phyloP scores from a whole-genome alignment of 176 grass and related monocot genomes.

The Oryza rufipogon region DNA sequence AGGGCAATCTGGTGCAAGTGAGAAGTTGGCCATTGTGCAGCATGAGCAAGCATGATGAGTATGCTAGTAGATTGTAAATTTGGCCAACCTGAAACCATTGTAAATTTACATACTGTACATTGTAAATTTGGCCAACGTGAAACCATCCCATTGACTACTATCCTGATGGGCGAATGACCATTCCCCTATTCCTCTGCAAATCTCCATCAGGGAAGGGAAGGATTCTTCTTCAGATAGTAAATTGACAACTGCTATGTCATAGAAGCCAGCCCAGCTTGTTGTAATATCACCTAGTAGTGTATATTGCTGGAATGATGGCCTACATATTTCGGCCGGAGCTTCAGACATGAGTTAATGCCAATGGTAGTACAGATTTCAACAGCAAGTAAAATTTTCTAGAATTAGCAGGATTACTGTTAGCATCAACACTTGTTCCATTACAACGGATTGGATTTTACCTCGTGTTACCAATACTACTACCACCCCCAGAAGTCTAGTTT shows the following conservation, averaged over 20 bases:
- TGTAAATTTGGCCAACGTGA: not conserved
- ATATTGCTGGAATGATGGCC: not conserved
- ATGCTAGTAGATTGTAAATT: not conserved
- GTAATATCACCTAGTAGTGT: not conserved
- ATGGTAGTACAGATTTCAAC: not conserved
- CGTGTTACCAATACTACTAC: not conserved
- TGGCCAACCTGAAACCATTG: not conserved
- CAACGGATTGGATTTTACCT: not conserved
- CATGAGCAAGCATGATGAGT: conserved; percentile 42
- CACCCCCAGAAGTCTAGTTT: not conserved
- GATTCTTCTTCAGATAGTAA: not conserved
- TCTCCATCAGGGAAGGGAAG: not conserved
- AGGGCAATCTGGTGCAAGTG: not conserved
- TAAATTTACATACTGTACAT: not conserved
- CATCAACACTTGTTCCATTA: not conserved
- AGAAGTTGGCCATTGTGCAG: conserved; percentile 22
- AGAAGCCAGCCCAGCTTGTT: not conserved
- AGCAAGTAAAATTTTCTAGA: not conserved
- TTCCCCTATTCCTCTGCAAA: not conserved
- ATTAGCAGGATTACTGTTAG: not conserved
- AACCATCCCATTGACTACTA: not conserved
- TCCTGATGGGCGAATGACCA: not conserved
- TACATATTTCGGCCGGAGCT: not conserved
- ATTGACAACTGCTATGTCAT: not conserved
- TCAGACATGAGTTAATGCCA: not conserved